These are phyloP conservation scores for peach (Prunus persica) DNA, from an alignment of 306 rosid species.

Conservation along the genomic window DNA sequence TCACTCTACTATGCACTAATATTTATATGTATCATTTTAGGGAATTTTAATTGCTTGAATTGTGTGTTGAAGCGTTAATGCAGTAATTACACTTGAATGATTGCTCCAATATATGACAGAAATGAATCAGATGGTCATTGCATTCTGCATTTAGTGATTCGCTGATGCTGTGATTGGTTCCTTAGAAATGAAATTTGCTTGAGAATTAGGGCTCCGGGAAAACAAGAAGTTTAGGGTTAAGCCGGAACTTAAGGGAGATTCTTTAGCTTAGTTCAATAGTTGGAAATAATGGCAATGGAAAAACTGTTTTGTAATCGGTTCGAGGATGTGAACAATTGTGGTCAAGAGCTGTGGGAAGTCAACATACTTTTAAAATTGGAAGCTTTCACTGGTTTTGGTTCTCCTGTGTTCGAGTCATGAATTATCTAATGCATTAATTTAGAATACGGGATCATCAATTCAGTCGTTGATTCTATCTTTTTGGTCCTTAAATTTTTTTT, in stretches of 20 bases:
- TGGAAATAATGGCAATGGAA: background rate
- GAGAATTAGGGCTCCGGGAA: background rate
- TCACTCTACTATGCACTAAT: background rate
- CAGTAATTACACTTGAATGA: background rate
- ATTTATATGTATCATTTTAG: background rate
- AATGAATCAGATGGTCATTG: background rate
- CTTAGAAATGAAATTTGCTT: background rate
- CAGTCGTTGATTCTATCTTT: background rate
- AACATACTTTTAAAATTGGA: background rate
- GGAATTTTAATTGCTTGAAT: background rate
- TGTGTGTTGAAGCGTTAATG: background rate
- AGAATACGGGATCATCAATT: background rate
- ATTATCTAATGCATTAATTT: background rate
- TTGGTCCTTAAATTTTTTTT: background rate
- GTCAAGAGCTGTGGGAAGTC: background rate
- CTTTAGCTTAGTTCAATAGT: background rate
- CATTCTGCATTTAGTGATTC: background rate
- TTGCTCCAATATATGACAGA: background rate
- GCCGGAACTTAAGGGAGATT: background rate
- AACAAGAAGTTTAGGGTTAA: background rate
- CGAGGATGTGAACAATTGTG: background rate
- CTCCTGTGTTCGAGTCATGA: background rate
- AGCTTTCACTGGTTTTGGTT: background rate
- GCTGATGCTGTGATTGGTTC: constrained; percentile 13
- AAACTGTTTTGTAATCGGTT: background rate